Evolutionary conservation across 2,329 filamentous ascomycete genomes (phyloP), one percentile per base, ranked within the genome.

Genomic region (Mariannaea elegans): DNA sequence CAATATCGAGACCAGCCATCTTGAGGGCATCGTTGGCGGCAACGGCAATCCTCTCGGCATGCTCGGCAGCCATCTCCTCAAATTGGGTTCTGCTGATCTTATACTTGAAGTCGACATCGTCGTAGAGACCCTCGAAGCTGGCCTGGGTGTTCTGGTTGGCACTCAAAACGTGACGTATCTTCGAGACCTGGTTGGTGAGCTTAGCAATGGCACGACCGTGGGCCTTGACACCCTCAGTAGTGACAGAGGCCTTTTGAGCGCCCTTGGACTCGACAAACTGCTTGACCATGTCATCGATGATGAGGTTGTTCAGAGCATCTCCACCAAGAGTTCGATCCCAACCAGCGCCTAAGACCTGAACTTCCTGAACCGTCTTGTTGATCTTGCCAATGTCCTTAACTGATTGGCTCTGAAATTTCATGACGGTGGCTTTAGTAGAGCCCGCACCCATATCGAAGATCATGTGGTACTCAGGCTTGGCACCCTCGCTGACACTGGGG

Each of bases 381-480:
- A 87, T 94, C 76, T 91, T 93, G 66, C 93, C 94, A 55, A 94
- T 80, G 69, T 97, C 94, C 83, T 98, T 99, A 63, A 98, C 90
- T 2, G 85, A 89, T 68, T 90, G 89, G 73, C 91, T 91, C 76
- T 97, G 94, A 79, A 99, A 97, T 71, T 89, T 90, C 74, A 99
- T 79, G 51, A 99, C 82, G 7, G 93, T 95, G 4, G 94, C 94
- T 70, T 93, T 97, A 29, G 94, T 91, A 44, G 93, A 97, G 4
- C 95, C 95, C 67, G 95, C 94, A 67, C 95, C 95, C 94, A 99
- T 98, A 74, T 99, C 95, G 73, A 95, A 99, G 27, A 99, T 87
- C 75, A 99, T 80, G 78, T 99, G 93, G 70, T 94, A 87, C 77
- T 99, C 95, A 1, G 95, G 90, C 80, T 93, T 93, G 65, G 86